Base-by-base conservation (phyloP, 2,329 filamentous ascomycete species). In the Fusarium stilboides region DNA sequence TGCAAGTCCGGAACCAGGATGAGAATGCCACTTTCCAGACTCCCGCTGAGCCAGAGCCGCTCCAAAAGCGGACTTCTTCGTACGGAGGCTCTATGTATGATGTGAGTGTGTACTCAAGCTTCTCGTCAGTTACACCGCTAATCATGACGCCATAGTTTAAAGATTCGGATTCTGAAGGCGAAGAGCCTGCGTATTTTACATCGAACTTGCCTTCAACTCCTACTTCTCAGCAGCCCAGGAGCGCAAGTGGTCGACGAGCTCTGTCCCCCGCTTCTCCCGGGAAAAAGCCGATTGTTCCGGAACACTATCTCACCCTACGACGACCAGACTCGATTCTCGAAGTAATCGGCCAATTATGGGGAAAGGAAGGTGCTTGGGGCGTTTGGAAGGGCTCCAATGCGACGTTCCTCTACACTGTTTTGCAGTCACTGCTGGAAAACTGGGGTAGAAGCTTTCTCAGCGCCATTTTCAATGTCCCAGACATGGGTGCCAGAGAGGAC, bases 301-400 rank as follows among this genome's bases (percentile, higher is more conserved):
- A 80, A 47, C 87, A 94, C 77, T 89, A 90, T 59, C 86, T 98
- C 22, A 83, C 85, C 24, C 85, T 98, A 20, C 91, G 90, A 69
- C 90, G 90, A 62, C 85, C 92, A 13, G 92, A 95, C 76, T 95
- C 94, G 1, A 85, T 98, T 59, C 87, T 94, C 73, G 94, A 97
- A 70, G 93, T 96, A 4, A 88, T 99, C 63, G 90, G 91, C 8
- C 92, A 97, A 77, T 82, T 98, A 20, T 98, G 96, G 93, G 87
- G 91, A 47, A 95, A 92, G 72, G 95, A 97, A 77, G 93, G 94
- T 36, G 91, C 91, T 1, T 94, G 94, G 86, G 96, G 96, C 6
- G 90, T 98, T 7, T 99, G 95, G 94, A 98, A 98, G 79, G 90
- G 91, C 10, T 93, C 94, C 37, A 98, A 98, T 77, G 89, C 92